Conservation (phyloP, 106 monocot genomes). For the Dioscorea dumetorum region DNA sequence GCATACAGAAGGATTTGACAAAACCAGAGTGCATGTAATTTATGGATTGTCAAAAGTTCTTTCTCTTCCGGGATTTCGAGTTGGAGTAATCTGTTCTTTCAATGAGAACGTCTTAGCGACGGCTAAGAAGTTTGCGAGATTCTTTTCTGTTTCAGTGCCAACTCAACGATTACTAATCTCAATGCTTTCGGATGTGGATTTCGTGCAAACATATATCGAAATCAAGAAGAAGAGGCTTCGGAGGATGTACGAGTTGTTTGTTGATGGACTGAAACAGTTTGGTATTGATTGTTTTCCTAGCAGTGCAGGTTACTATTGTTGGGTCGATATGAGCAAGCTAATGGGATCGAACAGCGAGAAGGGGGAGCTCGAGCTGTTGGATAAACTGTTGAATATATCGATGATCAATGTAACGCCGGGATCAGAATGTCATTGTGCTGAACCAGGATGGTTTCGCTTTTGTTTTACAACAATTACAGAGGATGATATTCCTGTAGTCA, state of each 20-base stretch:
- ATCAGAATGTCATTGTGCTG: slow-evolving; percentile 86
- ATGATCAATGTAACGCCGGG: slow-evolving; percentile 85
- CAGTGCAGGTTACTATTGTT: slow-evolving; percentile 80
- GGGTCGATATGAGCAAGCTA: slow-evolving; percentile 91
- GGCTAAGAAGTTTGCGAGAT: slow-evolving; percentile 59
- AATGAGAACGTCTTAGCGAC: slow-evolving; percentile 72
- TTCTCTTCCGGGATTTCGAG: slow-evolving; percentile 72
- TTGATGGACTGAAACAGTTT: slow-evolving; percentile 64
- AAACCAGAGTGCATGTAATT: slow-evolving; percentile 81
- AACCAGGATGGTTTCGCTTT: slow-evolving; percentile 91
- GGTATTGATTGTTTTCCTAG: slow-evolving; percentile 60
- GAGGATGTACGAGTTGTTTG: slow-evolving; percentile 57
- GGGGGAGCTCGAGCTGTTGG: slow-evolving; percentile 90
- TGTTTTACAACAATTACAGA: slow-evolving; percentile 71
- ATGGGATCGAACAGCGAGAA: slow-evolving; percentile 73
- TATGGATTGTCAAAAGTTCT: slow-evolving; percentile 95
- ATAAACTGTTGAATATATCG: slow-evolving; percentile 56
- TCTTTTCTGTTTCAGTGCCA: slow-evolving; percentile 68
- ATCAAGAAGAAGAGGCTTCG: slow-evolving; percentile 44
- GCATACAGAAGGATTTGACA: slow-evolving; percentile 63
- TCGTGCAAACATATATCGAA: slow-evolving; percentile 38
- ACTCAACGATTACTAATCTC: slow-evolving; percentile 60
- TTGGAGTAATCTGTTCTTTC: slow-evolving; percentile 81
- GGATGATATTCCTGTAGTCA: slow-evolving; percentile 72
- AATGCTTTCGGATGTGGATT: slow-evolving; percentile 74